Conservation (phyloP, 208 protist genomes). For the Leishmania turanica region DNA sequence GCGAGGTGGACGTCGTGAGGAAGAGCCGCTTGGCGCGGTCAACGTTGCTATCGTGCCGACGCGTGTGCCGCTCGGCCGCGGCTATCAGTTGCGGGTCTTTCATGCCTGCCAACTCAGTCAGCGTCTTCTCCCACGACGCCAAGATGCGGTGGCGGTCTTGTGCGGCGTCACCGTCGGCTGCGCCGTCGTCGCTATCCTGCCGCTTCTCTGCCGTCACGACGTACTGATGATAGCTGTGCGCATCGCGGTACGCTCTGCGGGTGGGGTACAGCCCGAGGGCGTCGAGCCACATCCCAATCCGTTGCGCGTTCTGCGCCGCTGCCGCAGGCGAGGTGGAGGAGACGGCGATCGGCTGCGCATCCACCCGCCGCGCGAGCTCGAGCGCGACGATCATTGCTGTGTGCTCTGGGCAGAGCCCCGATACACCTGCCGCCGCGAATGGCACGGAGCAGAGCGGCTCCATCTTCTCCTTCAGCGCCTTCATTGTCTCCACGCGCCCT, state of each 20-base stretch:
- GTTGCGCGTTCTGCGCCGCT: constrained; percentile 45
- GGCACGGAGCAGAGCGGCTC: constrained; percentile 20
- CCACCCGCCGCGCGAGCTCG: constrained; percentile 65
- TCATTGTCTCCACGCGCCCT: constrained; percentile 43
- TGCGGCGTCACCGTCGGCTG: not conserved
- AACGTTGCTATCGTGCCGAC: constrained; percentile 14
- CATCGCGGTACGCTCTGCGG: constrained; percentile 39
- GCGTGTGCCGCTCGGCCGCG: constrained; percentile 26
- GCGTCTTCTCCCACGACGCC: constrained; percentile 21
- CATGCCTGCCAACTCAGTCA: constrained; percentile 22
- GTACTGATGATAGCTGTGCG: constrained; percentile 20
- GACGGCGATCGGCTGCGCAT: constrained; percentile 44
- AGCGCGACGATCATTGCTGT: constrained; percentile 78
- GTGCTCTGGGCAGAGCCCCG: constrained; percentile 66
- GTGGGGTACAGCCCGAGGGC: constrained; percentile 52
- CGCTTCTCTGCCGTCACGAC: not conserved
- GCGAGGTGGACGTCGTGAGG: constrained; percentile 41
- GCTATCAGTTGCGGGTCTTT: constrained; percentile 15
- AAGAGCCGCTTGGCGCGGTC: not conserved
- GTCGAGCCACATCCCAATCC: constrained; percentile 65
- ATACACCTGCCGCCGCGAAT: constrained; percentile 15
- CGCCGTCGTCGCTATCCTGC: not conserved
- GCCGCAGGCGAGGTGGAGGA: constrained; percentile 40
- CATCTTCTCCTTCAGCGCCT: constrained; percentile 31
- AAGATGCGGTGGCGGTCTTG: constrained; percentile 2